Conservation (phyloP, 306 rosid species). For the Medicago arabica region DNA sequence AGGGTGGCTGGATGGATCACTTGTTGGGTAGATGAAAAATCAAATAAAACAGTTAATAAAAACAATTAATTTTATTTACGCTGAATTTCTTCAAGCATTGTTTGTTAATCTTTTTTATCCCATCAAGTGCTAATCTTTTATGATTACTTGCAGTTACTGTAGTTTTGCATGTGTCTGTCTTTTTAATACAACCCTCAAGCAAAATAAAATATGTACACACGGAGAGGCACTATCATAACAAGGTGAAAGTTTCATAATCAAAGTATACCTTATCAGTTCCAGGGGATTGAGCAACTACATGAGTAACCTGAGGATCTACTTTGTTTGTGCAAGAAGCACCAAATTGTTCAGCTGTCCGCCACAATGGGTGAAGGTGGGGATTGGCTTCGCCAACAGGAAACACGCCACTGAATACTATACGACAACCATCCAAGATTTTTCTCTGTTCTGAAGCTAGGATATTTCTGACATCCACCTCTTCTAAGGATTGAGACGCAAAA, state of each 20-base stretch:
- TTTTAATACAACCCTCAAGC: not conserved
- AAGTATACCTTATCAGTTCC: slow-evolving; percentile 96
- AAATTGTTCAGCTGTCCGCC: slow-evolving; percentile 98
- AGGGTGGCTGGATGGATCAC: too few species aligned
- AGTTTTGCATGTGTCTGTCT: slow-evolving; percentile 9
- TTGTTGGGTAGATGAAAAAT: too few species aligned
- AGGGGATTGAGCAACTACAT: slow-evolving; percentile 85
- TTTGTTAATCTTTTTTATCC: not conserved
- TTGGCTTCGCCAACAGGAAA: slow-evolving; percentile 88
- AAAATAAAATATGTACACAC: not conserved
- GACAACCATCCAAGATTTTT: slow-evolving; percentile 85
- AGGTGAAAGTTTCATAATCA: slow-evolving; percentile 22
- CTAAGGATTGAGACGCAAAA: slow-evolving; percentile 73
- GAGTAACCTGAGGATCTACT: slow-evolving; percentile 92
- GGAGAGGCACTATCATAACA: not conserved
- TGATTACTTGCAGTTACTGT: not conserved
- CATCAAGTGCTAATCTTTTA: not conserved
- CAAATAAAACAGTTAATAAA: too few species aligned
- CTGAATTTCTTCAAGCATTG: slow-evolving; percentile 23
- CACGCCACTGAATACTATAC: slow-evolving; percentile 93
- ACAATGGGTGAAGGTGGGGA: slow-evolving; percentile 90
- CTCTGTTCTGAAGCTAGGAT: slow-evolving; percentile 85
- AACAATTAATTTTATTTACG: slow-evolving; percentile 9
- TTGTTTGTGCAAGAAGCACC: slow-evolving; percentile 91
- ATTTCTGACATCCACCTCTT: slow-evolving; percentile 92